Percentiles rank a stretch among this genome's conserved stretches.
Evolutionary conservation across 345 rosid species (phyloP).

Genomic region (Cardamine chenopodiifolia): DNA sequence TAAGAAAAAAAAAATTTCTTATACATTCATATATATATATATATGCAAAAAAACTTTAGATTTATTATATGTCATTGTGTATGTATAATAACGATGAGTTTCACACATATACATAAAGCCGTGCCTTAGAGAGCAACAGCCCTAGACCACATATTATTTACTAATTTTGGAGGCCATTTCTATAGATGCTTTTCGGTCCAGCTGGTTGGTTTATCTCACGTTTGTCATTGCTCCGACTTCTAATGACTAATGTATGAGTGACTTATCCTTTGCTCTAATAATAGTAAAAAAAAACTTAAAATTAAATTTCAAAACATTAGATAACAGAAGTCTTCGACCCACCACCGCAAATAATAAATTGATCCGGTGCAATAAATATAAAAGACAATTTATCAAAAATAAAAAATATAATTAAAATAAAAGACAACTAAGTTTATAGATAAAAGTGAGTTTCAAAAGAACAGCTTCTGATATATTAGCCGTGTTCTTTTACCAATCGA

Average conservation of each 20-base stretch:
- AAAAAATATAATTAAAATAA: neutral
- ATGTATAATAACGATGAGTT: neutral
- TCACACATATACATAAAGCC: neutral
- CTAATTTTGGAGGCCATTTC: neutral
- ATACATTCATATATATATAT: no score
- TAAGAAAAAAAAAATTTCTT: no score
- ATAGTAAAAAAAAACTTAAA: neutral
- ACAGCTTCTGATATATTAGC: neutral
- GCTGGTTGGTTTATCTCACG: neutral
- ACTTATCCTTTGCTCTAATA: neutral
- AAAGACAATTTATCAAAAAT: neutral
- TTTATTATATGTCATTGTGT: no score
- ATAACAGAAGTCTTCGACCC: slow-evolving; percentile 9
- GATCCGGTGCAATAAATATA: slow-evolving; percentile 33
- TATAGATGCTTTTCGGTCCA: neutral
- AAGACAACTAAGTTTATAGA: neutral
- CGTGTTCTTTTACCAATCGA: no score
- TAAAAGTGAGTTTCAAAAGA: neutral
- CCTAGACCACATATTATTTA: neutral
- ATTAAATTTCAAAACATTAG: slow-evolving; percentile 10
- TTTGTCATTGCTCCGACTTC: neutral
- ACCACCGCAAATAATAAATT: slow-evolving; percentile 21
- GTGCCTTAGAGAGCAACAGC: neutral
- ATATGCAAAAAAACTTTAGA: no score
- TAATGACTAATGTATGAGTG: neutral